Evolutionary conservation across 805 yeast species (phyloP).

Genomic region (Ogataea pignaliae): DNA sequence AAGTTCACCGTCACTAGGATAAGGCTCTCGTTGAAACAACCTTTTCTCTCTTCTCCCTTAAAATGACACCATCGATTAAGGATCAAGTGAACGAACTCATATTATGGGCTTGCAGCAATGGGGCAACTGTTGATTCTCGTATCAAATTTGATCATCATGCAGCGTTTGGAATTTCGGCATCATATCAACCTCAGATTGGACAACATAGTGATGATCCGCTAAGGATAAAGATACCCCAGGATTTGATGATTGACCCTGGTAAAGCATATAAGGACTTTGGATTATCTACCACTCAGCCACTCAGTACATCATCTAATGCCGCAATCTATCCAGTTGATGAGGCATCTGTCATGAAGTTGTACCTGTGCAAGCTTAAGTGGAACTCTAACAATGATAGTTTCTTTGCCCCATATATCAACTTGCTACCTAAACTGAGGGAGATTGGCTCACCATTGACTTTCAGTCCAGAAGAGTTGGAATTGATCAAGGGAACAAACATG

Average conservation of each 20-base stretch:
- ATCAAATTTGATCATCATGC: conserved; percentile 30
- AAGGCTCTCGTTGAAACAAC: too few species aligned
- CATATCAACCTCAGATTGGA: conserved; percentile 1
- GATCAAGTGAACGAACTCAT: conserved; percentile 5
- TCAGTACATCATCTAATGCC: too few species aligned
- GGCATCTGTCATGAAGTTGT: conserved; percentile 15
- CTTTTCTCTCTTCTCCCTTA: not conserved
- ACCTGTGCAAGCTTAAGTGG: conserved; percentile 10
- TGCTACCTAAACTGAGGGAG: conserved; percentile 40
- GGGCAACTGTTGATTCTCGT: conserved; percentile 33
- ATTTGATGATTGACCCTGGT: conserved; percentile 21
- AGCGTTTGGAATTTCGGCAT: conserved; percentile 33
- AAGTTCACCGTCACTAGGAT: too few species aligned
- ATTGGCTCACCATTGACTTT: conserved; percentile 64
- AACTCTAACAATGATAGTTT: not conserved
- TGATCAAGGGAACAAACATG: conserved; percentile 60
- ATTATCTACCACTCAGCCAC: not conserved
- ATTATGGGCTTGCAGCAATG: conserved; percentile 35
- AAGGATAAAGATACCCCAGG: conserved; percentile 14
- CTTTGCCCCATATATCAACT: conserved; percentile 38
- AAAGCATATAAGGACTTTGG: conserved; percentile 15
- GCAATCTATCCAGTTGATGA: conserved; percentile 3
- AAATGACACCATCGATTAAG: not conserved
- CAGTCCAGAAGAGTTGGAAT: conserved; percentile 42
- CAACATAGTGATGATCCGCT: not conserved